phyloP scores from a whole-genome alignment of 768 basidiomycete genomes.

The Dioszegia aurantiaca region DNA sequence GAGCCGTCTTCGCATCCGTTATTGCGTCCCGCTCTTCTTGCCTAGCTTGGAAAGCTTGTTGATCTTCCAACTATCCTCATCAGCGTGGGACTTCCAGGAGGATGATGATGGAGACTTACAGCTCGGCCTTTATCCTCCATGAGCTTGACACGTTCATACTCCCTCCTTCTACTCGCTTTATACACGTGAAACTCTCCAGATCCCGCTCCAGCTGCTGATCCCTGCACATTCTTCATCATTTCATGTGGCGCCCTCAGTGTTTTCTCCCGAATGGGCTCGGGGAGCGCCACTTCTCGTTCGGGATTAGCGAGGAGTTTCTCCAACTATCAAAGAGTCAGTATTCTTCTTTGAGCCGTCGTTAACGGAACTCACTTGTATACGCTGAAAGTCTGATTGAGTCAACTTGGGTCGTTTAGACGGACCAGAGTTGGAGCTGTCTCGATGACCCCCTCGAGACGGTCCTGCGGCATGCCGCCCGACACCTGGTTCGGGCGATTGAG shows the following conservation, averaged over 20 bases:
- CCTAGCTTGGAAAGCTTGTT: constrained; percentile 70
- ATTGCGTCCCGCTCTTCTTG: constrained; percentile 67
- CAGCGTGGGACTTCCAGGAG: neutral
- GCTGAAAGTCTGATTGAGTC: constrained; percentile 13
- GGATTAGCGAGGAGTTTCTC: constrained; percentile 89
- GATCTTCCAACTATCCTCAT: constrained; percentile 61
- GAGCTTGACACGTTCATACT: constrained; percentile 89
- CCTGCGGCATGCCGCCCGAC: neutral
- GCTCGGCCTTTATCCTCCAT: constrained; percentile 78
- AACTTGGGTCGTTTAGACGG: constrained; percentile 20
- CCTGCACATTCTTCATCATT: constrained; percentile 97
- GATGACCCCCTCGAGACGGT: neutral
- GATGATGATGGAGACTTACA: constrained; percentile 56
- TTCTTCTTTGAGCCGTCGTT: no score
- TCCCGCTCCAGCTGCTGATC: constrained; percentile 93
- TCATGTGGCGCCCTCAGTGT: constrained; percentile 61
- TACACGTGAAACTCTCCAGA: constrained; percentile 98
- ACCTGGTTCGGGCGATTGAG: constrained; percentile 22
- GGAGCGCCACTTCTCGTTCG: constrained; percentile 72
- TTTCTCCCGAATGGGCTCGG: constrained; percentile 77
- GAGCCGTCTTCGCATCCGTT: constrained; percentile 85
- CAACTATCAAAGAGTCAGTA: constrained; percentile 51
- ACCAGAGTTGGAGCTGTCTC: constrained; percentile 3
- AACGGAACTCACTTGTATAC: constrained; percentile 19
- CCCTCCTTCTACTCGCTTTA: constrained; percentile 86